These are phyloP conservation scores for Haberlea rhodopensis DNA, from an alignment of 257 asterid genomes.

Conservation along the genomic window DNA sequence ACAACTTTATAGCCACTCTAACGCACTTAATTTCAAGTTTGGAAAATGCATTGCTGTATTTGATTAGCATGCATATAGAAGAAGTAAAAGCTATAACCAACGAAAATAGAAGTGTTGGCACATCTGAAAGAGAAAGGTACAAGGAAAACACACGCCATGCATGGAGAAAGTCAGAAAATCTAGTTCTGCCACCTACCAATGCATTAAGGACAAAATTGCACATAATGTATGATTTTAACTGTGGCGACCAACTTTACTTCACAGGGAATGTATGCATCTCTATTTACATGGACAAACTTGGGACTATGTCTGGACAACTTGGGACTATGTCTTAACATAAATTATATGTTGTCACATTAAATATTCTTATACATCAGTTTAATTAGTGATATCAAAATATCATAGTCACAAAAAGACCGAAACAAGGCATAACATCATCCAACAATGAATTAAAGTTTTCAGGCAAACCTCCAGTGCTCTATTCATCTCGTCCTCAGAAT, in stretches of 20 bases:
- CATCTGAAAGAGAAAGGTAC: not conserved
- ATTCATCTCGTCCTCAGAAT: conserved; percentile 89
- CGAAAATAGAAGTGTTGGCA: not conserved
- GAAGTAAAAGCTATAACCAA: not conserved
- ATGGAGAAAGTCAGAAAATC: conserved; percentile 3
- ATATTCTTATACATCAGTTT: conserved; percentile 4
- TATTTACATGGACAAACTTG: too few relatives aligned
- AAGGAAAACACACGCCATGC: not conserved
- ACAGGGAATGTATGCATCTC: conserved; percentile 9
- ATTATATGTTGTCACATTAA: not conserved
- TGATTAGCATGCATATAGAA: not conserved
- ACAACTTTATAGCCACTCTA: not conserved
- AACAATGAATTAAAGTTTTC: conserved; percentile 13
- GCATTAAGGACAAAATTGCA: conserved; percentile 19
- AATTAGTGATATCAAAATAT: conserved; percentile 15
- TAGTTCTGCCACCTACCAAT: not conserved
- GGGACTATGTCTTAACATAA: too few relatives aligned
- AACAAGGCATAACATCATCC: conserved; percentile 18
- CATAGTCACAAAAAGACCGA: conserved; percentile 11
- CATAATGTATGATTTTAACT: conserved; percentile 7
- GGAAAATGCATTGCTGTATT: not conserved
- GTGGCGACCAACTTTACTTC: conserved; percentile 3
- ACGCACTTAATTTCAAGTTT: not conserved
- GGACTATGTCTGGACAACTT: too few relatives aligned
- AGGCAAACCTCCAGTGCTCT: conserved; percentile 79